Conservation (phyloP, 192 early-diverging fungal genomes). For the Paraglomus brasilianum region DNA sequence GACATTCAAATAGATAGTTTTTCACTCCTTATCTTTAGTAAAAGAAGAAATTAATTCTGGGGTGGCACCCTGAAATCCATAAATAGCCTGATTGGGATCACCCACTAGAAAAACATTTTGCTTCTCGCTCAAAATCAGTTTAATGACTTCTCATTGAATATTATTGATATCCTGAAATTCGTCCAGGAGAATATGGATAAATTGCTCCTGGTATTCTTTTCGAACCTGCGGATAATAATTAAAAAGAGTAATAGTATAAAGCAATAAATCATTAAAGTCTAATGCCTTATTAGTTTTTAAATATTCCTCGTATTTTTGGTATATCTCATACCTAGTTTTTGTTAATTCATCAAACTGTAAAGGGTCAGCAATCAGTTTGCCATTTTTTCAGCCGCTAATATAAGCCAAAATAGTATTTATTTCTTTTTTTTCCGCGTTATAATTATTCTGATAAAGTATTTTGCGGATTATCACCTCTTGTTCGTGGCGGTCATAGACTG, state of each 20-base stretch:
- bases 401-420: constrained; percentile 9
- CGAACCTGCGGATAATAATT: background rate
- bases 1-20: constrained; percentile 21
- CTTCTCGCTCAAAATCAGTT: constrained; percentile 2
- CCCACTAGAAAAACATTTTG: constrained; percentile 23
- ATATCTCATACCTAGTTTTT: constrained; percentile 4
- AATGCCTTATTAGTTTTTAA: background rate
- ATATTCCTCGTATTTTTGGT: constrained; percentile 15
- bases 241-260: constrained; percentile 12
- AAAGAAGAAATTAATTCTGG: constrained; percentile 25
- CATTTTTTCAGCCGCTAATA: constrained; percentile 18
- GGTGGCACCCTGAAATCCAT: constrained; percentile 21
- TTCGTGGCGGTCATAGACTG: constrained; percentile 10
- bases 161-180: constrained; percentile 18
- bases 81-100: constrained; percentile 22
- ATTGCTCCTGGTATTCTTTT: background rate
- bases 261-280: constrained; percentile 14
- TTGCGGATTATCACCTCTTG: background rate
- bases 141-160: constrained; percentile 17
- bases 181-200: constrained; percentile 11
- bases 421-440: constrained; percentile 12
- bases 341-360: constrained; percentile 8
- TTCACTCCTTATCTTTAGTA: constrained; percentile 11
- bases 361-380: background rate
- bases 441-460: background rate